Evolutionary conservation across 2,329 filamentous ascomycete species (phyloP).

Genomic region (Paracorniculantispora psalliotae): DNA sequence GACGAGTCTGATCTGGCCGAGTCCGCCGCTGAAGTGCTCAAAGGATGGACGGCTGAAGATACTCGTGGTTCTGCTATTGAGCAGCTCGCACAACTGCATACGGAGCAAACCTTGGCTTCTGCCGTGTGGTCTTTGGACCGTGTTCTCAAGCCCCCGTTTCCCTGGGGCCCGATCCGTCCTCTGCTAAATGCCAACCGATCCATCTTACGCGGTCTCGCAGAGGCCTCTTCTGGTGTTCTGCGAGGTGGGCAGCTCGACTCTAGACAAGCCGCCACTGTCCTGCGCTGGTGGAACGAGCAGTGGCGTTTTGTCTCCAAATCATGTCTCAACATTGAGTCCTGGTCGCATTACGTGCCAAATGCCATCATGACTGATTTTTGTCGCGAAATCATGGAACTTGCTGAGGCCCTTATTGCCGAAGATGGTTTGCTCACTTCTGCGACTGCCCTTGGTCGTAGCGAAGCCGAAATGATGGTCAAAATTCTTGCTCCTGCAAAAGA

Average conservation of each 20-base stretch:
- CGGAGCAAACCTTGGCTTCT: slow-evolving; percentile 36
- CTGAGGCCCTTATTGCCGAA: slow-evolving; percentile 77
- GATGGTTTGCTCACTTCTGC: slow-evolving; percentile 78
- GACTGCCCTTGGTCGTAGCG: slow-evolving; percentile 28
- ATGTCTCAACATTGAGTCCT: slow-evolving; percentile 76
- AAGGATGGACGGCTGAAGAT: slow-evolving; percentile 68
- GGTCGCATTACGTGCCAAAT: slow-evolving; percentile 74
- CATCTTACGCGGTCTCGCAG: slow-evolving; percentile 52
- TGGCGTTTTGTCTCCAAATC: slow-evolving; percentile 80
- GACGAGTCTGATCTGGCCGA: slow-evolving; percentile 75
- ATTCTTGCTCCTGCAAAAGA: slow-evolving; percentile 37
- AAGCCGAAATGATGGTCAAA: slow-evolving; percentile 35
- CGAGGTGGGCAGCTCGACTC: slow-evolving; percentile 51
- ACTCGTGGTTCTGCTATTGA: slow-evolving; percentile 37
- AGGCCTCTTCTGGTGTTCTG: slow-evolving; percentile 51
- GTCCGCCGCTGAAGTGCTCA: slow-evolving; percentile 75
- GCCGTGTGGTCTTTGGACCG: slow-evolving; percentile 40
- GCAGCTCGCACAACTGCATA: slow-evolving; percentile 35
- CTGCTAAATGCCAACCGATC: slow-evolving; percentile 54
- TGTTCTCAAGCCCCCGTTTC: slow-evolving; percentile 30
- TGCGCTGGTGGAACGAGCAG: slow-evolving; percentile 76
- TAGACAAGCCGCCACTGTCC: slow-evolving; percentile 60
- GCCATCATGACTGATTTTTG: slow-evolving; percentile 85
- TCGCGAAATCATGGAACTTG: slow-evolving; percentile 90
- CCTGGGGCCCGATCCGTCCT: slow-evolving; percentile 55